Evolutionary conservation across 75 land plant species (phyloP), one percentile per base, ranked within the genome.

Genomic region (Selaginella moellendorffii): DNA sequence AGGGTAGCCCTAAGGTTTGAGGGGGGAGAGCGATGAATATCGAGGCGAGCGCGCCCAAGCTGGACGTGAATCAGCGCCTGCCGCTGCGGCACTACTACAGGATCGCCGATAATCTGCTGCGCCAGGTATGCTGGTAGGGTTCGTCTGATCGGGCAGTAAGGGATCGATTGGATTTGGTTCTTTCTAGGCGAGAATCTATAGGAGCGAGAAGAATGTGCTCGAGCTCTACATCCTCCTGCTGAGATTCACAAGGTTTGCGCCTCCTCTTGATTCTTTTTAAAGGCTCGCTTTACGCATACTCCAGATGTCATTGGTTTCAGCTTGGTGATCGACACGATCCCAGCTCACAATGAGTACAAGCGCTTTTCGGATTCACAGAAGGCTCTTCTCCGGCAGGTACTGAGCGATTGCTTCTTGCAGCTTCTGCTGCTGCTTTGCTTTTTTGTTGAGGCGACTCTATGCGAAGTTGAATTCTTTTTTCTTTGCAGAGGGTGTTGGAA

Each of bases 211-310:
- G 65, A 91, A 91, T 69, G 60, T 83, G 25, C 74, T 91, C 24
- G 97, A 91, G 59, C 71, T 88, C n/a, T 91, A 88, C 65, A 70
- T 91, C 29, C 79, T 91, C 74, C 82, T 91, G 24, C 77, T 91
- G 18, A 69, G 97, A 27, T 91, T 82, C 72, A 87, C 89, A 53
- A 91, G 97, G 97, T 56, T 56, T 5, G 5, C 14, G 46, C 14
- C 14, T 36, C 14, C 46, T 36, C 5, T 36, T 5, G 46, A 36
- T 36, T 36, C 14, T 36, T 5, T 36, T 36, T 5, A 5, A 36
- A 36, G 14, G 14, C 46, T 36, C 14, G 46, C n/a, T n/a, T n/a
- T n/a, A n/a, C n/a, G n/a, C n/a, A n/a, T n/a, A n/a, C n/a, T n/a
- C n/a, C n/a, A n/a, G n/a, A n/a, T n/a, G n/a, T n/a, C n/a, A n/a